Evolutionary conservation across 2,329 filamentous ascomycete species (phyloP), one percentile per base, ranked within the genome.

Genomic region (Aspergillus ochraceoroseus): DNA sequence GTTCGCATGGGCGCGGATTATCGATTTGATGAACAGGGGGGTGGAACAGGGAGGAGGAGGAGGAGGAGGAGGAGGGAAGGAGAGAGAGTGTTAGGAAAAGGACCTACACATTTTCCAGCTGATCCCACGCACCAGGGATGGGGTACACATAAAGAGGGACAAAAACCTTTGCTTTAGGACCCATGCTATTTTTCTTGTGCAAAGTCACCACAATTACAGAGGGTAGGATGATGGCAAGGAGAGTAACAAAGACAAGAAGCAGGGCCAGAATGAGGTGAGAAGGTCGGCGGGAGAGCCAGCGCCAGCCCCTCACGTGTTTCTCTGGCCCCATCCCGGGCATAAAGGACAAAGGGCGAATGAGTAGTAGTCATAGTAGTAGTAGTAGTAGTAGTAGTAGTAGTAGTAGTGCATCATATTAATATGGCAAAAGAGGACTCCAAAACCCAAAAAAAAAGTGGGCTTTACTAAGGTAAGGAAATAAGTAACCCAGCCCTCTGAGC

Each of bases 61-160:
- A 23, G 27, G n/a, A n/a, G n/a, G n/a, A n/a, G 39, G 41, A 11
- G 49, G 38, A 37, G 30, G 32, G 28, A 31, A 34, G 32, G 43
- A 40, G 36, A 40, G 28, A 22, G 14, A 23, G 27, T 19, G 30
- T 42, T 9, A 13, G 31, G 28, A 39, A 39, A 41, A 45, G 15
- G 17, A 61, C 59, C 47, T 62, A 73, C 69, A 65, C 66, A 47
- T 65, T 49, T 51, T 66, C 64, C 43, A 73, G 55, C 9, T 68
- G 66, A 46, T 66, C 55, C 70, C 70, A 74, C 14, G 68, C 67
- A 29, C 64, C 68, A n/a, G 63, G 58, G 26, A 60, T 59, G 41
- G 70, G 70, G 55, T 73, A 73, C 28, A 73, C 59, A 54, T 73
- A 73, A 37, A 74, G 67, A 45, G 70, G 70, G 30, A 74, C 62